Percentiles rank a stretch among this genome's conserved stretches.
Evolutionary conservation across 305 asterid genomes (phyloP).

Genomic region (Fraxinus ornus): DNA sequence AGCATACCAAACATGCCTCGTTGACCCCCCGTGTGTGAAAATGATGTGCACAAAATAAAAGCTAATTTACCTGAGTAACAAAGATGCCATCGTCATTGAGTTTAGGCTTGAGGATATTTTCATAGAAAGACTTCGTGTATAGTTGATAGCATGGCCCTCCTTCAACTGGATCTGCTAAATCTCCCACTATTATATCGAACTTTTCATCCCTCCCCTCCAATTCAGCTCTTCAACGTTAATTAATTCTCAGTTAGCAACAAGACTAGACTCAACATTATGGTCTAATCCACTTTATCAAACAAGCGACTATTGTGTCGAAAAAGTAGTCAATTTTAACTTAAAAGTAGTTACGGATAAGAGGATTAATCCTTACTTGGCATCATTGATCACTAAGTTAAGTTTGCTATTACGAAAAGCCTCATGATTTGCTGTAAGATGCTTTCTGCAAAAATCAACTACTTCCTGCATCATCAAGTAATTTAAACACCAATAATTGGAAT

Average conservation of each 20-base stretch:
- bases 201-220: slow-evolving; percentile 71
- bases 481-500: background rate
- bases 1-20: background rate
- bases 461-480: slow-evolving; percentile 49
- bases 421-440: slow-evolving; percentile 76
- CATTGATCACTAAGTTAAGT: slow-evolving; percentile 85
- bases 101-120: slow-evolving; percentile 84
- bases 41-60: background rate
- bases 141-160: slow-evolving; percentile 98
- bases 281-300: background rate
- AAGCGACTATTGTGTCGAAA: background rate
- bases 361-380: slow-evolving; percentile 64
- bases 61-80: slow-evolving; percentile 75
- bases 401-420: slow-evolving; percentile 70
- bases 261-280: background rate
- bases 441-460: slow-evolving; percentile 86
- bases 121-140: slow-evolving; percentile 79
- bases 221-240: slow-evolving; percentile 54
- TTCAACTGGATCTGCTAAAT: slow-evolving; percentile 96
- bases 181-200: slow-evolving; percentile 86
- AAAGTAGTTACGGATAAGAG: background rate
- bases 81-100: slow-evolving; percentile 72
- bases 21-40: background rate
- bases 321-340: background rate
- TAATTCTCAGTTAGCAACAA: background rate